Base-by-base conservation (phyloP, 2,329 filamentous ascomycete species). In the Gremmenia infestans region DNA sequence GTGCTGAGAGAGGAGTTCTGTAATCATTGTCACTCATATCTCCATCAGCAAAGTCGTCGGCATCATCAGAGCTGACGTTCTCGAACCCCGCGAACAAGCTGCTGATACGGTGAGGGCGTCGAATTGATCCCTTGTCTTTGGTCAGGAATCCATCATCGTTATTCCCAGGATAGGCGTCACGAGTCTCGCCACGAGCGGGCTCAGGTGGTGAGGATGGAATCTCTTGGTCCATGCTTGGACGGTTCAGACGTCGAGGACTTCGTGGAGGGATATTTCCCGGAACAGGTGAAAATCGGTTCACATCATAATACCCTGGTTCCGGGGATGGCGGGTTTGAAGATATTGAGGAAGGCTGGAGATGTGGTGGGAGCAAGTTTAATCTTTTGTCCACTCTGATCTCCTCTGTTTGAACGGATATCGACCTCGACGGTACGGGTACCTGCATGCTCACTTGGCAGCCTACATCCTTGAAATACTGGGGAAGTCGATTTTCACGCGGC, bases 31-130 rank as follows among this genome's bases (percentile, higher is more conserved):
- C 87, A 64, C 82, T 87, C 59, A 81, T 60, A 49, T 88, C 83
- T 4, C 71, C 75, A 57, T 86, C 82, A 32, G 72, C 75, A 69
- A 85, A 85, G 28, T 87, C 83, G 42, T 86, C 83, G 2, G 69
- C 76, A 54, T 89, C 86, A 46, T 85, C 85, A 7, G 86, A 86
- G 65, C 84, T 90, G 46, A 77, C 78, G 12, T 82, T 83, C 48
- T 93, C 89, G 63, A 95, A 94, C 0, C 89, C 89, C 35, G 89
- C 88, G 71, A 94, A 94, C n/a, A 95, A 76, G 68, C 89, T 94
- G 72, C 88, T 93, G 49, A 89, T 86, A 54, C 89, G 81, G 67
- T 88, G 85, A 1, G 89, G 81, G 58, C 86, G 81, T 68, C 88
- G 77, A 2, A 84, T 81, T 2, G 79, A 78, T 52, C 78, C 81